These are phyloP conservation scores for Zymoseptoria ardabiliae DNA, from an alignment of 2,329 filamentous ascomycete species.

Conservation along the genomic window DNA sequence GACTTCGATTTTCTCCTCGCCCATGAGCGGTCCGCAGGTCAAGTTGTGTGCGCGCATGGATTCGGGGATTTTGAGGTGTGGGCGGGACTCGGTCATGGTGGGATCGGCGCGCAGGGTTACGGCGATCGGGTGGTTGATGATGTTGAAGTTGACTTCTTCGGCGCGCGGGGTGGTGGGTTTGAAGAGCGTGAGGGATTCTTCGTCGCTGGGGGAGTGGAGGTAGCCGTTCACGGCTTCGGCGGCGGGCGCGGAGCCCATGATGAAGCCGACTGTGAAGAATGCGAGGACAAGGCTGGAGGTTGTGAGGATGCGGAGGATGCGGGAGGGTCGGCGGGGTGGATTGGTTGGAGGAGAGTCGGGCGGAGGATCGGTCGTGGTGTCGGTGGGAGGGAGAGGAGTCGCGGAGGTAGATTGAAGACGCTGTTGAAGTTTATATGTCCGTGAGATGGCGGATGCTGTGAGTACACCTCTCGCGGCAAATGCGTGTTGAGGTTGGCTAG, in stretches of 20 bases:
- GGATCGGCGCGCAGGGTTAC: slow-evolving; percentile 59
- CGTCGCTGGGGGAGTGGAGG: slow-evolving; percentile 56
- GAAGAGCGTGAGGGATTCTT: slow-evolving; percentile 65
- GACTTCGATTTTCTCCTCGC: slow-evolving; percentile 67
- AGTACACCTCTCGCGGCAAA: not conserved
- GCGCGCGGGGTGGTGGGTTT: slow-evolving; percentile 46
- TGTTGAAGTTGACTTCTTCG: slow-evolving; percentile 59
- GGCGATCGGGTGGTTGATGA: slow-evolving; percentile 69
- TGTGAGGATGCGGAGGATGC: slow-evolving; percentile 20
- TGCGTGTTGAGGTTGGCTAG: slow-evolving; percentile 5
- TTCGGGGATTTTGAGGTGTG: slow-evolving; percentile 77
- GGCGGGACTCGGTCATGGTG: slow-evolving; percentile 67
- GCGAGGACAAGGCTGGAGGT: slow-evolving; percentile 43
- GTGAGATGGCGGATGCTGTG: not conserved
- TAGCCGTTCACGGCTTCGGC: slow-evolving; percentile 44
- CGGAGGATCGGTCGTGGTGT: not conserved
- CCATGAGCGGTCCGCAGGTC: slow-evolving; percentile 71
- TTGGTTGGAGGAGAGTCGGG: not conserved
- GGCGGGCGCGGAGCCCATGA: slow-evolving; percentile 50
- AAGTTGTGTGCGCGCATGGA: slow-evolving; percentile 65
- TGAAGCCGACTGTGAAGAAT: slow-evolving; percentile 48
- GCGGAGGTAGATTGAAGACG: slow-evolving; percentile 10
- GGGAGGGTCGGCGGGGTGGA: slow-evolving; percentile 1
- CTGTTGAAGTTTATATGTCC: slow-evolving; percentile 4
- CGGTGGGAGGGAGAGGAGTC: slow-evolving; percentile 1